Evolutionary conservation across 2,329 filamentous ascomycete genomes (phyloP), one percentile per base, ranked within the genome.

Genomic region (Penicillium sclerotiorum): DNA sequence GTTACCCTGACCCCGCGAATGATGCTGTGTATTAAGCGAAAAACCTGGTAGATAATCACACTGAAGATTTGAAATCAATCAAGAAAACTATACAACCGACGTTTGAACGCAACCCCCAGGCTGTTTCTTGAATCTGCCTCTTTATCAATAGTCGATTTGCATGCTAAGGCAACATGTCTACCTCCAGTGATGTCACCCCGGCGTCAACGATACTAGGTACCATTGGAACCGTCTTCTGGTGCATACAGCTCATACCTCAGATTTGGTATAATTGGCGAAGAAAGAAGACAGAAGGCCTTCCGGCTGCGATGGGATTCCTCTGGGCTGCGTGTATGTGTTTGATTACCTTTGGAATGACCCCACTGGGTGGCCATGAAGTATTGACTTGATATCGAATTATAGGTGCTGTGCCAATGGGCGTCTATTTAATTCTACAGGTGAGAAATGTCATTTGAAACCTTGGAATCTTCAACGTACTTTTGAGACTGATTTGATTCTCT

Each of bases 181-280:
- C n/a, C n/a, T n/a, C n/a, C n/a, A n/a, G n/a, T n/a, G n/a, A 52
- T 42, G 45, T 52, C 35, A 52, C 49, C 25, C 8, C 45, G 7
- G 40, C 49, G 6, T 52, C 49, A 8, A 52, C 38, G 35, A 45
- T 47, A 17, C 65, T 73, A 11, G 71, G 71, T 25, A 73, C 71
- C 3, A 73, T 73, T 41, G 71, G 71, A 5, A 73, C 71, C 1
- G 64, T 72, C 8, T 60, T 73, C 28, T 73, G 71, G 70, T 73
- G 70, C 44, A 58, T 73, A 47, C 62, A 75, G 54, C 51, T 73
- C 28, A 56, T 73, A 12, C 65, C 66, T 12, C 73, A 76, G 57
- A 84, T 86, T 71, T 85, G 80, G 79, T 77, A 80, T 51, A 86
- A 85, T 62, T 86, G 80, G 77, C 73, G 75, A 18, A 76, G 71